Percentiles rank a stretch among this genome's conserved stretches.
phyloP scores from a whole-genome alignment of 75 land plant genomes.

The Gnetum montanum region DNA sequence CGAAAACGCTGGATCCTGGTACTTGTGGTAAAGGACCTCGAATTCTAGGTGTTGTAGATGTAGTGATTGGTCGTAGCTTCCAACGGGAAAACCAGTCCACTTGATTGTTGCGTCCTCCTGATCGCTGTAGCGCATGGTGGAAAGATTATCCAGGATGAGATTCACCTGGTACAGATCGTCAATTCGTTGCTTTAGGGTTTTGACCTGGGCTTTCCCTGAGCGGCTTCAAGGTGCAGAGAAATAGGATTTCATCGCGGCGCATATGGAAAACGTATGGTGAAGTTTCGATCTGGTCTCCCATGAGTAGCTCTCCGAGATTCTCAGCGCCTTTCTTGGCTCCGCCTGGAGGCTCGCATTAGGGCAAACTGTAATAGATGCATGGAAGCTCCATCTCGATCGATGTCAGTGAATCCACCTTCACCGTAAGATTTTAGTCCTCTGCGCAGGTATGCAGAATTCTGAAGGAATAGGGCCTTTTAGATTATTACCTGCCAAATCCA shows the following conservation, averaged over 20 bases:
- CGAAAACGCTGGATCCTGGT: conserved; percentile 18
- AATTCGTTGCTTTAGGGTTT: conserved; percentile 23
- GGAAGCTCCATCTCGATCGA: conserved; percentile 88
- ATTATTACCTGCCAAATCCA: too few relatives aligned
- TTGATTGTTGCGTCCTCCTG: conserved; percentile 6
- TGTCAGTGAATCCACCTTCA: conserved; percentile 78
- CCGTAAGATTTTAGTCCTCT: conserved; percentile 26
- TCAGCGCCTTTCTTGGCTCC: conserved; percentile 74
- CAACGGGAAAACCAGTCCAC: conserved; percentile 41
- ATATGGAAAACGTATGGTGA: conserved; percentile 71
- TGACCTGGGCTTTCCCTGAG: conserved; percentile 22
- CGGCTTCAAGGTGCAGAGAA: conserved; percentile 39
- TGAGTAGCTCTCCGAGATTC: conserved; percentile 86
- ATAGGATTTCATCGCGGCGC: conserved; percentile 41
- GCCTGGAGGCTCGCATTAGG: conserved; percentile 52
- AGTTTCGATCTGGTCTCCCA: conserved; percentile 87
- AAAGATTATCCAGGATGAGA: conserved; percentile 34
- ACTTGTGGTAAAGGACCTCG: conserved; percentile 28
- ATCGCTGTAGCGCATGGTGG: conserved; percentile 17
- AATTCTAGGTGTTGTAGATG: conserved; percentile 32
- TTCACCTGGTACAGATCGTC: conserved; percentile 40
- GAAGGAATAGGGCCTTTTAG: too few relatives aligned
- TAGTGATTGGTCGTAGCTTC: conserved; percentile 8
- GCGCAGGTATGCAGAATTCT: conserved; percentile 47
- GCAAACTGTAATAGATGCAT: conserved; percentile 69